Base-by-base conservation (phyloP, 2,329 filamentous ascomycete genomes). In the Alternaria angustiovoidea region DNA sequence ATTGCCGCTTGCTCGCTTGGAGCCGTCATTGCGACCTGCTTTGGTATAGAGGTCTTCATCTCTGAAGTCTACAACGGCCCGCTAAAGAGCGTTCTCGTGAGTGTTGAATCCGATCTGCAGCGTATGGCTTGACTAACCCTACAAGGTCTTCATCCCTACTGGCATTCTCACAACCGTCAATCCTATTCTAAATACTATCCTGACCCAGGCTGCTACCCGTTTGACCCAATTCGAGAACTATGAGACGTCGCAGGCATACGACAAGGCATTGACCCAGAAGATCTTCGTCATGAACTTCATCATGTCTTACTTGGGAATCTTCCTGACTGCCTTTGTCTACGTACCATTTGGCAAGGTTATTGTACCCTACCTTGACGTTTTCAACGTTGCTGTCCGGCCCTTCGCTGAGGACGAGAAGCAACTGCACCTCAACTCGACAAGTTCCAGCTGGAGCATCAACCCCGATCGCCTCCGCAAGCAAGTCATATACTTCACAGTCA, bases 231-330 rank as follows among this genome's bases (percentile, higher is more conserved):
- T 89, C 67, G 95, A 99, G 74, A 99, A 99, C 74, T 97, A 98
- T 76, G 91, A 94, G 70, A 98, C 93, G 0, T 86, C 91, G 59
- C 92, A 94, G 66, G 89, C 89, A 14, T 91, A 97, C 71, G 88
- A 96, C 61, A 88, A 91, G 20, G 91, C 94, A 2, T 87, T 97
- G 74, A 92, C 95, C 0, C 89, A 92, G 59, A 99, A 99, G 82
- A 91, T 96, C 34, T 98, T 99, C 73, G 89, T 98, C 14, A 87
- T 98, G 73, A 96, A 97, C 82, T 97, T 97, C 80, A 94, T 98
- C 79, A 96, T 93, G 6, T 96, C 94, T 0, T 98, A 97, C 76
- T 88, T 96, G 53, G 91, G 93, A 1, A 89, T 76, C 48, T 89
- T 96, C 74, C 86, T 98, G 18, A 97, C 94, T 0, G 92, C 94